A percentile compares a stretch with the other conserved stretches of the same genome.
Conservation (phyloP, 805 yeast species). For the Jamesozyma rosinii region DNA sequence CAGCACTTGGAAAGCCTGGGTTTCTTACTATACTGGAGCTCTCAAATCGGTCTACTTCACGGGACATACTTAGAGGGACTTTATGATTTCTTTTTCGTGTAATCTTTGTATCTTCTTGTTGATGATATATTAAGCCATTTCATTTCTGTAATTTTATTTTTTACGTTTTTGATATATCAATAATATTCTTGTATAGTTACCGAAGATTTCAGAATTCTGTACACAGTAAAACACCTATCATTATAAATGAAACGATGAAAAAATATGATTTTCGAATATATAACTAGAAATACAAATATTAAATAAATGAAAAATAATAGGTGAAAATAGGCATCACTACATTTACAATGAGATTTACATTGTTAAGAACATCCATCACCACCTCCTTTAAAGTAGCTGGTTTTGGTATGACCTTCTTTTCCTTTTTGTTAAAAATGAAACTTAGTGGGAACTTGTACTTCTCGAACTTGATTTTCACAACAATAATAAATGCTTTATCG, state of each 20-base stretch:
- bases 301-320: slow-evolving; percentile 5
- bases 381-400: not conserved
- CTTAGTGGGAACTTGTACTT: slow-evolving; percentile 18
- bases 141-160: too few relatives aligned
- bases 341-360: not conserved
- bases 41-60: not conserved
- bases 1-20: not conserved
- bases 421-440: slow-evolving; percentile 8
- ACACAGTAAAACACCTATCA: too few relatives aligned
- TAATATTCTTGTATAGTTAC: too few relatives aligned
- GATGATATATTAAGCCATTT: too few relatives aligned
- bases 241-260: too few relatives aligned
- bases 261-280: too few relatives aligned
- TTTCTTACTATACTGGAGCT: not conserved
- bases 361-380: slow-evolving; percentile 1
- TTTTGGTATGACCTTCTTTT: not conserved
- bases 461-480: not conserved
- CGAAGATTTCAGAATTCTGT: too few relatives aligned
- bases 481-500: not conserved
- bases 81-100: too few relatives aligned
- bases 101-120: too few relatives aligned
- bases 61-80: too few relatives aligned
- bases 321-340: slow-evolving; percentile 6
- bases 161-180: too few relatives aligned
- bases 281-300: not conserved